Conservation (phyloP, 2,329 filamentous ascomycete species). For the Aureobasidium sp. region DNA sequence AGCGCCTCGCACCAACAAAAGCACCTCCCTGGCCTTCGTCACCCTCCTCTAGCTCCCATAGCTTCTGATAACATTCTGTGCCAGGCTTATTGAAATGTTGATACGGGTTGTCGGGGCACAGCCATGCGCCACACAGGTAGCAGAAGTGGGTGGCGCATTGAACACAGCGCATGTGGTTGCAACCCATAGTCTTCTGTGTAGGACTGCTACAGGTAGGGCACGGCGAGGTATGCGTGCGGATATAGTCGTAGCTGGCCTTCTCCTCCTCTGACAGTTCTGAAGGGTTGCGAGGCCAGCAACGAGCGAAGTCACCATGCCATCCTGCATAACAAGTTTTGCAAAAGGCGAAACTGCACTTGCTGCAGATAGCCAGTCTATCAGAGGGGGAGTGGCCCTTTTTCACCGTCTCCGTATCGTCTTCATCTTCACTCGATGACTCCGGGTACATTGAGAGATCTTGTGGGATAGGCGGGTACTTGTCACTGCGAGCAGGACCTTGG, state of each 20-base stretch:
- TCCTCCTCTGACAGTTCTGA: slow-evolving; percentile 76
- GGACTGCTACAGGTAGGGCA: slow-evolving; percentile 83
- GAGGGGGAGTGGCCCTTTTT: slow-evolving; percentile 18
- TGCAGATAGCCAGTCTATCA: slow-evolving; percentile 73
- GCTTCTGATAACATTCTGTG: slow-evolving; percentile 63
- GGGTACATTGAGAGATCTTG: slow-evolving; percentile 33
- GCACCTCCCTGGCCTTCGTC: slow-evolving; percentile 45
- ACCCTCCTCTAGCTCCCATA: slow-evolving; percentile 85
- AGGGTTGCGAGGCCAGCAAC: slow-evolving; percentile 55
- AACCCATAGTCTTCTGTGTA: slow-evolving; percentile 84
- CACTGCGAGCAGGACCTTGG: slow-evolving; percentile 67
- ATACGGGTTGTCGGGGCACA: slow-evolving; percentile 75
- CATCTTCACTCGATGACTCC: slow-evolving; percentile 28
- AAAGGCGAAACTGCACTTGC: slow-evolving; percentile 85
- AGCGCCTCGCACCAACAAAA: slow-evolving; percentile 36
- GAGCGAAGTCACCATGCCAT: slow-evolving; percentile 92
- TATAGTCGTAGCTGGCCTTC: slow-evolving; percentile 75
- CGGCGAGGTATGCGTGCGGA: slow-evolving; percentile 70
- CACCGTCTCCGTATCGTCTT: slow-evolving; percentile 17
- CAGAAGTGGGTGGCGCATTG: slow-evolving; percentile 90
- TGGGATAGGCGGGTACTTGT: slow-evolving; percentile 39
- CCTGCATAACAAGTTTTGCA: slow-evolving; percentile 65
- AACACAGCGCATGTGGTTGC: slow-evolving; percentile 94
- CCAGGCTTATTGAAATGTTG: slow-evolving; percentile 74
- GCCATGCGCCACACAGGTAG: slow-evolving; percentile 85